Evolutionary conservation across 1,284 basidiomycete species (phyloP), one percentile per base, ranked within the genome.

Genomic region (Ceratobasidium sp.): DNA sequence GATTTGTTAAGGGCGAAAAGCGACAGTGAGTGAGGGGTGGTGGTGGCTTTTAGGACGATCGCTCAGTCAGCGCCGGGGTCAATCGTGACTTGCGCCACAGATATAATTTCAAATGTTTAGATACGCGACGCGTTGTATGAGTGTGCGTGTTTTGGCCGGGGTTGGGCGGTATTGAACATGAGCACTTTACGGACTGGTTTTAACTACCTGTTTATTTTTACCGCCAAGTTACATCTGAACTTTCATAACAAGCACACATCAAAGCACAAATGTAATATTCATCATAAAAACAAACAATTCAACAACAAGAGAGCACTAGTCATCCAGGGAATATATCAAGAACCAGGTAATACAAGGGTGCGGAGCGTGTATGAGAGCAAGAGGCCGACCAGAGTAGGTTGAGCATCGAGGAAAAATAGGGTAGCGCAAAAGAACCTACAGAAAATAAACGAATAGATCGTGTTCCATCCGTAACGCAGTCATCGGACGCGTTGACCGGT

Each of bases 51-150:
- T 33, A 4, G 33, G 33, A 33, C 2, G 33, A 33, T 4, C 4
- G 4, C 4, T 49, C 46, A 18, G 10, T 49, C 18, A 18, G 18
- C 2, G 46, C 46, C 12, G 46, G 46, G 3, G 3, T 18, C 46
- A 49, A 33, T 33, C 33, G 33, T 4, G 33, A 33, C 33, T 33
- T 49, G 46, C 18, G 46, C 18, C 46, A 49, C 46, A 49, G 46
- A 2, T 2, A 49, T 49, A 9, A 49, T 49, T 49, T 49, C 46
- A 49, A 49, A 49, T 49, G 88, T 87, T 1, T 33, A 33, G 33
- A 33, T 33, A 33, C 33, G 33, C 4, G 33, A 33, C 33, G 33
- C 1, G 33, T 33, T 33, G 33, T 33, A 33, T 33, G 33, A 33
- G 33, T 33, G 33, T 33, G 33, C 33, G 33, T 33, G 4, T 33